A percentile compares a stretch with the other conserved stretches of the same genome.
These are phyloP conservation scores for Rhodotorula sphaerocarpa DNA, from an alignment of 768 basidiomycete genomes.

Conservation along the genomic window DNA sequence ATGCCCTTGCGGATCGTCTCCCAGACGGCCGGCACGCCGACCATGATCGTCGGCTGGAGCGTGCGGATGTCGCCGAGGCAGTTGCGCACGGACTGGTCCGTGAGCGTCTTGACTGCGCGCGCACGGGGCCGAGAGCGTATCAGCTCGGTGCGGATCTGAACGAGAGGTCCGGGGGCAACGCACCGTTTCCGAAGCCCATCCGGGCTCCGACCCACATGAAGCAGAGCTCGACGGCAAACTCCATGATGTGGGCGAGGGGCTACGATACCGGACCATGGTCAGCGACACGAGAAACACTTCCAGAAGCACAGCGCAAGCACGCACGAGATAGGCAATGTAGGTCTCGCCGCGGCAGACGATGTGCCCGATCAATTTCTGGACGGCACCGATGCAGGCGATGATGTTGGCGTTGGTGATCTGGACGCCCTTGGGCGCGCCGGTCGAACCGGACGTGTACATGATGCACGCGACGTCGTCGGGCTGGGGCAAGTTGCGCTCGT, in stretches of 20 bases:
- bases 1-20: slow-evolving; percentile 89
- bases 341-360: slow-evolving; percentile 50
- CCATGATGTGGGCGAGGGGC: slow-evolving; percentile 63
- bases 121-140: neutral
- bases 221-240: slow-evolving; percentile 80
- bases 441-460: slow-evolving; percentile 84
- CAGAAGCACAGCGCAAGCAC: slow-evolving; percentile 44
- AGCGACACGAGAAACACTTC: neutral
- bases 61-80: slow-evolving; percentile 76
- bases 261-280: neutral
- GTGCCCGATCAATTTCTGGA: slow-evolving; percentile 60
- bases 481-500: slow-evolving; percentile 52
- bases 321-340: slow-evolving; percentile 62
- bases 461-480: slow-evolving; percentile 56
- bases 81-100: slow-evolving; percentile 56
- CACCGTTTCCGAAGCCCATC: slow-evolving; percentile 70
- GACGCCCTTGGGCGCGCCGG: slow-evolving; percentile 91
- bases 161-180: neutral
- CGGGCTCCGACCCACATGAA: slow-evolving; percentile 44
- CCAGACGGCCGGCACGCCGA: slow-evolving; percentile 94
- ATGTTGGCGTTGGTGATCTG: slow-evolving; percentile 79
- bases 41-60: slow-evolving; percentile 79
- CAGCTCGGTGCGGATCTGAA: neutral
- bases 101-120: slow-evolving; percentile 69
- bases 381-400: slow-evolving; percentile 73